A percentile compares a stretch with the other conserved stretches of the same genome.
Evolutionary conservation across 192 early-diverging fungal species (phyloP).

Genomic region (Coemansia sp.): DNA sequence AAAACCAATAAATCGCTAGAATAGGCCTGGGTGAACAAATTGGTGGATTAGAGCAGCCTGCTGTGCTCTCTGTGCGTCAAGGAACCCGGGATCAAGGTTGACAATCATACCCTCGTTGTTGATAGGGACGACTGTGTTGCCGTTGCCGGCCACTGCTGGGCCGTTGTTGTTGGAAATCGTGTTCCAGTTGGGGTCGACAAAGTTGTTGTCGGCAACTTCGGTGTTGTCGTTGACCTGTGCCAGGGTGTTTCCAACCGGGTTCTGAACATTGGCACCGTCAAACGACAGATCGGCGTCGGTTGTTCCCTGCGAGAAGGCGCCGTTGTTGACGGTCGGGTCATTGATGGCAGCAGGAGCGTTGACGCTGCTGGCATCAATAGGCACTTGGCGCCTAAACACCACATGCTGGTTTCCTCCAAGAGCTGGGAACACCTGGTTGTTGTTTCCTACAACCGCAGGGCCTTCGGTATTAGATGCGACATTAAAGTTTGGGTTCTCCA

Average conservation of each 20-base stretch:
- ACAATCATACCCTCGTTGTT: constrained; percentile 54
- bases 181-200: constrained; percentile 48
- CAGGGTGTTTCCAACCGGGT: constrained; percentile 49
- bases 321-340: constrained; percentile 42
- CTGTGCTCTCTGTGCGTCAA: constrained; percentile 26
- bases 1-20: constrained; percentile 12
- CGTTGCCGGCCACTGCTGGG: constrained; percentile 42
- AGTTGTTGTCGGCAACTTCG: constrained; percentile 41
- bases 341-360: constrained; percentile 42
- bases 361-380: constrained; percentile 33
- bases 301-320: constrained; percentile 30
- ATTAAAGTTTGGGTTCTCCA: constrained; percentile 44
- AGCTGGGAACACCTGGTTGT: constrained; percentile 26
- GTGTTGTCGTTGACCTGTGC: constrained; percentile 51
- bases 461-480: constrained; percentile 25
- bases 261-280: constrained; percentile 27
- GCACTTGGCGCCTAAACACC: constrained; percentile 30
- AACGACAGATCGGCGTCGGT: constrained; percentile 33
- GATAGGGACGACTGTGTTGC: constrained; percentile 39
- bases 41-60: constrained; percentile 42
- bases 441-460: constrained; percentile 39
- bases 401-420: constrained; percentile 3
- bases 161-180: constrained; percentile 42
- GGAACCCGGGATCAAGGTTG: constrained; percentile 35
- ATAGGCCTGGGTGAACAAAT: constrained; percentile 28